Evolutionary conservation across 345 rosid genomes (phyloP).

Genomic region (Ceriops decandra): DNA sequence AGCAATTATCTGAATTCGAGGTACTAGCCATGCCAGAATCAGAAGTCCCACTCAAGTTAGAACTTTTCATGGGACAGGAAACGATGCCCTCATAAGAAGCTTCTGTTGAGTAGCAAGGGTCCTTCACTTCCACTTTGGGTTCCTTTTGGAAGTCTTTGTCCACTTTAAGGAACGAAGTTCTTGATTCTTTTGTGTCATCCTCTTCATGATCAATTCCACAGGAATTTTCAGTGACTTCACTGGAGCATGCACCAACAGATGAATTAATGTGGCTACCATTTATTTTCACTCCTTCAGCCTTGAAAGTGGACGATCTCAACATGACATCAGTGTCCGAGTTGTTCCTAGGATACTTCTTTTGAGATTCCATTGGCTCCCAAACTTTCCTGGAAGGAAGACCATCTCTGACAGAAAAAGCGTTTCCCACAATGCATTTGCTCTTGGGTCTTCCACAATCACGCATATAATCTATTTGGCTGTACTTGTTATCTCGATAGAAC

Average conservation of each 20-base stretch:
- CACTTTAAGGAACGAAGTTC: slow-evolving; percentile 17
- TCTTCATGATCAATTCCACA: slow-evolving; percentile 33
- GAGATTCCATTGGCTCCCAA: slow-evolving; percentile 74
- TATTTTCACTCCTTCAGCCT: slow-evolving; percentile 36
- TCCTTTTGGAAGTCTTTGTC: slow-evolving; percentile 39
- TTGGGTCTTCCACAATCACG: slow-evolving; percentile 59
- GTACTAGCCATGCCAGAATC: slow-evolving; percentile 46
- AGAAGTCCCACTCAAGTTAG: slow-evolving; percentile 24
- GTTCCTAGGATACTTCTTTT: slow-evolving; percentile 57
- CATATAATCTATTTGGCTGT: slow-evolving; percentile 42
- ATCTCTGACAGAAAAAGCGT: slow-evolving; percentile 41
- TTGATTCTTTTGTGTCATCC: slow-evolving; percentile 21
- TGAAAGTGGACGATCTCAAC: slow-evolving; percentile 43
- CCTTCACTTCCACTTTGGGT: slow-evolving; percentile 32
- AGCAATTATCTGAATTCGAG: slow-evolving; percentile 82
- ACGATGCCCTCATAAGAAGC: slow-evolving; percentile 34
- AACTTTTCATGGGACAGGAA: slow-evolving; percentile 27
- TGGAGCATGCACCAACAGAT: slow-evolving; percentile 34
- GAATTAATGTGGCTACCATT: slow-evolving; percentile 32
- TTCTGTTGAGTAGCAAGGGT: slow-evolving; percentile 29
- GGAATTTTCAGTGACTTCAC: slow-evolving; percentile 42
- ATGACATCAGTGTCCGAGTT: slow-evolving; percentile 59
- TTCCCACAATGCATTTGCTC: slow-evolving; percentile 40
- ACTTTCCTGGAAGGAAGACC: slow-evolving; percentile 52
- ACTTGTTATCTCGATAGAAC: slow-evolving; percentile 49